Conservation (phyloP, 768 basidiomycete genomes). For the Psilocybe azurescens region DNA sequence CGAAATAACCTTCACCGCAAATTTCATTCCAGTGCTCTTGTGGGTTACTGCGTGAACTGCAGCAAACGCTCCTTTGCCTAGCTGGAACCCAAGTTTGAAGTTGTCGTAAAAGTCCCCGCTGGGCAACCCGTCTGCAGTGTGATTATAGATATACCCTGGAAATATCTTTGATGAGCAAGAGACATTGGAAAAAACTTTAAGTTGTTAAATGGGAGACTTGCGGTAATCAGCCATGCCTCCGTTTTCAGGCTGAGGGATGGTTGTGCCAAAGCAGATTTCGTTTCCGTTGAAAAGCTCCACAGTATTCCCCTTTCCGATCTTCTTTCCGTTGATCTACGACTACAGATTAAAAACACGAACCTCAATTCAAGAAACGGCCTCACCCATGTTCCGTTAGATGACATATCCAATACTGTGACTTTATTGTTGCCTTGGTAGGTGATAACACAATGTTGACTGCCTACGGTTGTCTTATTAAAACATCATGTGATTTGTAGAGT, state of each 20-base stretch:
- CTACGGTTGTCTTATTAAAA: background rate
- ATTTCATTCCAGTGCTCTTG: background rate
- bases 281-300: background rate
- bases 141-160: background rate
- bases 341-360: background rate
- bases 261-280: background rate
- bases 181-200: too few species aligned
- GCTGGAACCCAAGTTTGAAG: background rate
- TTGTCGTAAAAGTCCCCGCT: background rate
- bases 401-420: background rate
- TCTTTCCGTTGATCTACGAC: background rate
- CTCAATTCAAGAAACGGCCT: background rate
- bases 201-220: background rate
- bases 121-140: too few species aligned
- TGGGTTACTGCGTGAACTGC: background rate
- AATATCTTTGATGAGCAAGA: background rate
- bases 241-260: background rate
- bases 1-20: background rate
- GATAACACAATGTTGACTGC: background rate
- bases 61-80: background rate
- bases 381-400: constrained; percentile 1
- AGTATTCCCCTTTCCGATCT: background rate
- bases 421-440: background rate
- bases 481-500: background rate
- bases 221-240: background rate